Conservation (phyloP, 371 early-diverging fungal species). For the Apophysomyces trapeziformis region DNA sequence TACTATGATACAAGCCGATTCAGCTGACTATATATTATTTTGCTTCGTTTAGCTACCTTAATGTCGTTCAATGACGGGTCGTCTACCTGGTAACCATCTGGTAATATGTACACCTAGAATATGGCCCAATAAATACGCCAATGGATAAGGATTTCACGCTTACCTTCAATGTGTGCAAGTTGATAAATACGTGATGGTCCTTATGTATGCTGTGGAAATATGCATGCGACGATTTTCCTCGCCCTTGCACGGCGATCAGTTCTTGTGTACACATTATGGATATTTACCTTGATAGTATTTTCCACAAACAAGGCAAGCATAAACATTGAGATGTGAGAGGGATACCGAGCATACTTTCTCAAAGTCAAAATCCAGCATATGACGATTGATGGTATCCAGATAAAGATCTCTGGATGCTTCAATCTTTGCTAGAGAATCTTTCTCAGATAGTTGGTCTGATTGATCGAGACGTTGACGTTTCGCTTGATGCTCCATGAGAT, state of each 20-base stretch:
- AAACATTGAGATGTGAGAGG: constrained; percentile 91
- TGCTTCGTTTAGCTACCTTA: constrained; percentile 53
- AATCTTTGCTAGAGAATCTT: constrained; percentile 12
- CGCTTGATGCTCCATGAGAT: constrained; percentile 31
- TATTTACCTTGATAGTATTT: constrained; percentile 91
- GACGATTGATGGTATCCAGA: constrained; percentile 78
- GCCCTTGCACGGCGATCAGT: constrained; percentile 53
- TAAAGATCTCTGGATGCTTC: constrained; percentile 54
- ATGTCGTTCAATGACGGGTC: constrained; percentile 92
- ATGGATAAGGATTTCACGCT: no score
- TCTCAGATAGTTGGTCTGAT: constrained; percentile 7
- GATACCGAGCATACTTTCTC: constrained; percentile 97
- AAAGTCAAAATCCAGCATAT: constrained; percentile 96
- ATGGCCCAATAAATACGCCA: neutral
- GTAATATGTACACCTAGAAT: constrained; percentile 83
- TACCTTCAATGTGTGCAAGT: constrained; percentile 86
- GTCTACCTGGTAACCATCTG: constrained; percentile 92
- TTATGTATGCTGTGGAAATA: constrained; percentile 95
- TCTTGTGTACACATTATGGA: neutral
- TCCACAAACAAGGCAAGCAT: constrained; percentile 97
- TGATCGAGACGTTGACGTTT: constrained; percentile 37
- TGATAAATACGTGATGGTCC: constrained; percentile 96
- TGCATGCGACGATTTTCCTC: constrained; percentile 91
- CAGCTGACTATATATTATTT: no score
- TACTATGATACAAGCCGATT: constrained; percentile 49